Evolutionary conservation across 306 rosid genomes (phyloP).

Genomic region (Rosa multiflora): DNA sequence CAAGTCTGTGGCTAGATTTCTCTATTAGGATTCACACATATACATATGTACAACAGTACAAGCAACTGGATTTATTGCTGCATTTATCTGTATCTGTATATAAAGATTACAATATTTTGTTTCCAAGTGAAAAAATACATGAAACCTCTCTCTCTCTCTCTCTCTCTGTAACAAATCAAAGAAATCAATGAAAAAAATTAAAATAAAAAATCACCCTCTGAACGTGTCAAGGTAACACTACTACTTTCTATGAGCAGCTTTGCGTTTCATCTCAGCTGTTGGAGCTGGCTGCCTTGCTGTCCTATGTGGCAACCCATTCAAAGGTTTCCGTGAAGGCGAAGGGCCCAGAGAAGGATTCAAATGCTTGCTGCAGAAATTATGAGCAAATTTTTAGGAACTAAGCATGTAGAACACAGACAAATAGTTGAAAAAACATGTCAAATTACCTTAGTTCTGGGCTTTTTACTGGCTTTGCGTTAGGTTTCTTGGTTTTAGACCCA

Average conservation of each 20-base stretch:
- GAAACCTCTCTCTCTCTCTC: slow-evolving; percentile 33
- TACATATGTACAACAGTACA: slow-evolving; percentile 37
- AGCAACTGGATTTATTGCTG: slow-evolving; percentile 86
- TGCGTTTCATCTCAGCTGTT: slow-evolving; percentile 70
- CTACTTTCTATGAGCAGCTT: slow-evolving; percentile 68
- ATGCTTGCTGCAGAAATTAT: slow-evolving; percentile 52
- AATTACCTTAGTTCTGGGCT: slow-evolving; percentile 77
- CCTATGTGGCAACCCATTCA: slow-evolving; percentile 55
- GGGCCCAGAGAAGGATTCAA: slow-evolving; percentile 57
- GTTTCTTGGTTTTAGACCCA: slow-evolving; percentile 50
- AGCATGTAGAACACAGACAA: background rate
- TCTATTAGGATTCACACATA: slow-evolving; percentile 18
- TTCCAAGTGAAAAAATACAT: slow-evolving; percentile 22
- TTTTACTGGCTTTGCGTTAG: slow-evolving; percentile 44
- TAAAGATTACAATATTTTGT: slow-evolving; percentile 37
- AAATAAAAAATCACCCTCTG: slow-evolving; percentile 29
- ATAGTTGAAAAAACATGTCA: background rate
- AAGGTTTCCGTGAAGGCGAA: slow-evolving; percentile 75
- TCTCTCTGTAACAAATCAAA: slow-evolving; percentile 36
- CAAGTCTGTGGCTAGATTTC: slow-evolving; percentile 28
- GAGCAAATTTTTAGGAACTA: background rate
- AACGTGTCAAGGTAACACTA: slow-evolving; percentile 28
- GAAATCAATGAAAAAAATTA: slow-evolving; percentile 19
- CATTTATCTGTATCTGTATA: slow-evolving; percentile 51
- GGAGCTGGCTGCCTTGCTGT: slow-evolving; percentile 68